Base-by-base conservation (phyloP, 495 filamentous ascomycete genomes). In the Durotheca rogersii region DNA sequence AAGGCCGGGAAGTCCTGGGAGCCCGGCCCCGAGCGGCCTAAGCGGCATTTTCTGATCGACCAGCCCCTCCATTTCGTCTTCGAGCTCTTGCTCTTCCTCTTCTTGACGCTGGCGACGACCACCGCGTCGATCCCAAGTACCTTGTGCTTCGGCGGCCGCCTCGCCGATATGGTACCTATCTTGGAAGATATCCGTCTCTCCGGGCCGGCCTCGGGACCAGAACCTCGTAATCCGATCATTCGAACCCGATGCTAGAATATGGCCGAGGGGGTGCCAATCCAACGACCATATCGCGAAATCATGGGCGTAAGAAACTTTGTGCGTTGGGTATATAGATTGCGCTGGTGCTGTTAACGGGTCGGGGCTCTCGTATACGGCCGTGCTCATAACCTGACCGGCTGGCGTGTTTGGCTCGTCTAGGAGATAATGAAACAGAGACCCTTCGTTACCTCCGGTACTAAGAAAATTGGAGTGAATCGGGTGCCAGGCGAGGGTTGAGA, bases 151-250 rank as follows among this genome's bases (percentile, higher is more conserved):
- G 12, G 93, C 92, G 1, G 89, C 92, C 23, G 87, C 83, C 68
- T 96, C 90, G 30, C 93, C 93, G 47, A 96, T 90, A 61, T 98
- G 93, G 65, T 92, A 95, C 33, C 89, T 81, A 66, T 97, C 93
- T 60, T 87, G 89, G 73, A 88, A 82, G 61, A 83, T 85, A 45
- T 85, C 83, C 41, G 77, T 81, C 57, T 96, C 93, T 21, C 93
- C 93, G 2, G 93, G 93, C 36, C 93, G 75, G 5, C 88, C 75
- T 14, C 93, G 82, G 10, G 89, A 87, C 93, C 93, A 98, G 73
- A 98, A 98, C 25, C 92, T 82, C 6, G 93, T 96, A 35, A 94
- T 89, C 36, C 92, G 86, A 68, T 98, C 93, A 66, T 98, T 98
- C 2, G 92, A 96, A 3, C 93, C 93, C n/a, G 93, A 95, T n/a